Conservation (phyloP, 805 yeast species). For the Ogataea corticis region DNA sequence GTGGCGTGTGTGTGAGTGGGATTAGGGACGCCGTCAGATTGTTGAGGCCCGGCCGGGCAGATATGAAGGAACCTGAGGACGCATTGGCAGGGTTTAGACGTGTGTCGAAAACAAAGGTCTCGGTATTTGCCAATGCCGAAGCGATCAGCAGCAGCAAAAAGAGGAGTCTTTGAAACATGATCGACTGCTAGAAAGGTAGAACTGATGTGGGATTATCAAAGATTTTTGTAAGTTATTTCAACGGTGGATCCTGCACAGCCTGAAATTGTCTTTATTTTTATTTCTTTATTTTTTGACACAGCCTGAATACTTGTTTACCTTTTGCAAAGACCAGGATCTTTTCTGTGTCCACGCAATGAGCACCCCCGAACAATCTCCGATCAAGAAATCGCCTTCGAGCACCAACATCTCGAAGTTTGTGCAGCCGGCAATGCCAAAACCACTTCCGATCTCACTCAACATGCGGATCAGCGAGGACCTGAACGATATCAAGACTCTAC, state of each 20-base stretch:
- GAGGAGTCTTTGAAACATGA: not conserved
- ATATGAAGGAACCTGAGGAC: not conserved
- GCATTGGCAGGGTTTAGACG: not conserved
- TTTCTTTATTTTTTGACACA: not conserved
- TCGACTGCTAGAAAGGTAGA: not conserved
- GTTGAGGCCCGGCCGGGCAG: constrained; percentile 5
- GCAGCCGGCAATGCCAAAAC: constrained; percentile 20
- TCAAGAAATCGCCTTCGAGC: constrained; percentile 24
- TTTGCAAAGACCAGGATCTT: too few relatives aligned
- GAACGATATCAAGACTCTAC: constrained; percentile 15
- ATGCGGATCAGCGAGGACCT: constrained; percentile 25
- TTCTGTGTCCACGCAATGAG: too few relatives aligned
- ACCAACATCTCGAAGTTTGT: constrained; percentile 21
- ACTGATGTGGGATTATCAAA: too few relatives aligned
- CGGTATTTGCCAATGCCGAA: constrained; percentile 21
- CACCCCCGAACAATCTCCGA: constrained; percentile 13
- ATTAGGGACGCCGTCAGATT: constrained; percentile 11
- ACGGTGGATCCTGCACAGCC: too few relatives aligned
- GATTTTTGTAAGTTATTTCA: too few relatives aligned
- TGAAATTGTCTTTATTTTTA: too few relatives aligned
- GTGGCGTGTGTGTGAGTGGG: constrained; percentile 12
- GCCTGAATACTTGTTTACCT: too few relatives aligned
- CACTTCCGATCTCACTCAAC: constrained; percentile 23
- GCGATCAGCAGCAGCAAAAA: not conserved
- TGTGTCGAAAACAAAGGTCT: constrained; percentile 16